Base-by-base conservation (phyloP, 345 rosid genomes). In the Murraya koenigii region DNA sequence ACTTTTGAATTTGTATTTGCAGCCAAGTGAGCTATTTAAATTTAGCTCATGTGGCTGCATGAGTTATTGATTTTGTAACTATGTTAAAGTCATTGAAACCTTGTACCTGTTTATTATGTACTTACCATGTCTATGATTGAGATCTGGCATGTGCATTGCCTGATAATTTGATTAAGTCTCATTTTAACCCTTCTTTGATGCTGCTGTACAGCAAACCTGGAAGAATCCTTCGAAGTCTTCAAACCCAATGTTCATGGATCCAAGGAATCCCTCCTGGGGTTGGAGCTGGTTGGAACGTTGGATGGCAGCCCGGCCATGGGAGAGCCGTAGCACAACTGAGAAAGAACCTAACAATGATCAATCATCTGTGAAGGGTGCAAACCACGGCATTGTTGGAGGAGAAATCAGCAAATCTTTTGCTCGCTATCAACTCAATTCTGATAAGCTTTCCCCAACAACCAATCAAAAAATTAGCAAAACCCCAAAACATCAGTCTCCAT, bases 261-360 rank as follows among this genome's bases (percentile, higher is more conserved):
- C 91, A 2, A 89, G 85, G 84, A 92, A 93, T 81, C 97, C 95
- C 14, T 76, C 90, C 17, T 96, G 99, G 99, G 98, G 99, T 70
- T 96, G 99, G 98, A 91, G 98, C 84, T 94, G 98, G 98, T 84
- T 96, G 83, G 99, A 94, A 77, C 82, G 98, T 79, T 91, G 98
- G 99, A 96, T 94, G 95, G 94, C 98, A 77, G 90, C 96, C 44
- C 87, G 91, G 75, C 98, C 98, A 73, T 82, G 94, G 87, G 98
- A 94, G 68, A 82, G 79, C 77, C 81, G 71, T 25, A 74, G 80
- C 75, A 30, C 35, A 32, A 59, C 87, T 5, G 97, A 96, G 80
- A 96, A 90, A 83, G 98, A 91, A 69, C 82, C 69, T 36, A 80
- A 65, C 75, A 87, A 85, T 7, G 90, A 90, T 82, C 80, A 77